These are phyloP conservation scores for Sporothrix brunneoviolacea DNA, from an alignment of 2,329 filamentous ascomycete species.

Conservation along the genomic window DNA sequence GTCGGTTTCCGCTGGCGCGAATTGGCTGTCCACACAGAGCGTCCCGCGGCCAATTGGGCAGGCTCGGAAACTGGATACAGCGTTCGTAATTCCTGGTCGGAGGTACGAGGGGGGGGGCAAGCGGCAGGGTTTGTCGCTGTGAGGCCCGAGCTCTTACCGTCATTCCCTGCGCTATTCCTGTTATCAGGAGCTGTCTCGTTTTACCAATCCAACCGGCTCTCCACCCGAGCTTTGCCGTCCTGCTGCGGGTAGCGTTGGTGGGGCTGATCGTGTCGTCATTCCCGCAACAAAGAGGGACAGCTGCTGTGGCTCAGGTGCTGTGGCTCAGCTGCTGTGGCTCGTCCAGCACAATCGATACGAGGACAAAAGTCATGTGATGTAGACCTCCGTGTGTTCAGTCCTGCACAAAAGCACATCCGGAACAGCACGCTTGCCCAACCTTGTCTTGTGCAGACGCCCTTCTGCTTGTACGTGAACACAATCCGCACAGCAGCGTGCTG, in stretches of 20 bases:
- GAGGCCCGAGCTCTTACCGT: slow-evolving; percentile 6
- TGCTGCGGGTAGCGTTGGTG: too few species aligned
- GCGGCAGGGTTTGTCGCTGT: neutral
- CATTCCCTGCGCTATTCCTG: neutral
- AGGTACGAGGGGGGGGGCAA: neutral
- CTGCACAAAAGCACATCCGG: too few species aligned
- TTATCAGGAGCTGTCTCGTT: neutral
- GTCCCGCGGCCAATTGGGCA: slow-evolving; percentile 5
- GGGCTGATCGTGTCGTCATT: slow-evolving; percentile 11
- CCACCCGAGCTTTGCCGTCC: slow-evolving; percentile 16
- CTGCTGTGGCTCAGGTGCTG: neutral
- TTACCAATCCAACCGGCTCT: slow-evolving; percentile 8
- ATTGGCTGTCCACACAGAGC: too few species aligned
- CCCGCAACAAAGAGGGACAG: neutral
- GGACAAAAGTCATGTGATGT: too few species aligned
- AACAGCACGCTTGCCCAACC: too few species aligned
- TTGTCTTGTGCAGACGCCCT: too few species aligned
- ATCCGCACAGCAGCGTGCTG: too few species aligned
- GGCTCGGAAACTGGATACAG: slow-evolving; percentile 6
- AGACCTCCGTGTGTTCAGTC: too few species aligned
- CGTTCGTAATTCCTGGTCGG: slow-evolving; percentile 9
- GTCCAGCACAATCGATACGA: neutral
- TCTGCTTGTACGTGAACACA: too few species aligned
- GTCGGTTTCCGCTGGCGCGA: too few species aligned
- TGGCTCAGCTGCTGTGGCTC: neutral